Base-by-base conservation (phyloP, 805 yeast species). In the Candida sanyiensis region DNA sequence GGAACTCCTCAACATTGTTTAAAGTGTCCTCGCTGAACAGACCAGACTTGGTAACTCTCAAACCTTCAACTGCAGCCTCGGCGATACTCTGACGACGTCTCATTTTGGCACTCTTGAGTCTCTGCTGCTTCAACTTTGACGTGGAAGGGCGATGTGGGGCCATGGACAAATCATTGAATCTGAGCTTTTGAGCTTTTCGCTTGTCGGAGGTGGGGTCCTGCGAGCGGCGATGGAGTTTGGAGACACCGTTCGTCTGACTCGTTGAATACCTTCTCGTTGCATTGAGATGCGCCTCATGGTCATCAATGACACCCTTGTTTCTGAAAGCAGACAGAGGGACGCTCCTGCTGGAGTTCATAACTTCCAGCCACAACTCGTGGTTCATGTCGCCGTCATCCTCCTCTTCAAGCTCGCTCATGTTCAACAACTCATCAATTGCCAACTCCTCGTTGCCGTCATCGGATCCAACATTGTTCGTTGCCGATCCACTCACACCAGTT, bases 271-370 rank as follows among this genome's bases (percentile, higher is more conserved):
- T 40, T 35, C 57, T 41, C 5, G 56, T 48, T 6, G 59, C 61
- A 39, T 54, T 51, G 7, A 54, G 37, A 37, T 53, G 58, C 2
- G 51, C 33, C 20, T 49, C 46, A 24, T 58, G 63, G 30, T 55
- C 48, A 25, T 56, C 47, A 21, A 59, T 54, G 9, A 75, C 60
- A 10, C 83, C 83, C 53, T 87, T 82, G 62, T 87, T 89, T 54
- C 97, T 69, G 59, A 90, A 90, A 1, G 97, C 97, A 2, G 94
- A 84, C 28, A 89, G 62, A 4, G 97, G 97, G 7, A 87, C 79
- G 39, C 70, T 70, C 56, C 72, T 74, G 54, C 61, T 61, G 57
- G 60, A 64, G 42, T 58, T 36, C 37, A 63, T 48, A 33, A 57
- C 45, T 51, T 63, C 57, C 37, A 61, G 38, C 45, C 64, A 52